Evolutionary conservation across 2,329 filamentous ascomycete species (phyloP), one percentile per base, ranked within the genome.

Genomic region (Xylaria arbuscula): DNA sequence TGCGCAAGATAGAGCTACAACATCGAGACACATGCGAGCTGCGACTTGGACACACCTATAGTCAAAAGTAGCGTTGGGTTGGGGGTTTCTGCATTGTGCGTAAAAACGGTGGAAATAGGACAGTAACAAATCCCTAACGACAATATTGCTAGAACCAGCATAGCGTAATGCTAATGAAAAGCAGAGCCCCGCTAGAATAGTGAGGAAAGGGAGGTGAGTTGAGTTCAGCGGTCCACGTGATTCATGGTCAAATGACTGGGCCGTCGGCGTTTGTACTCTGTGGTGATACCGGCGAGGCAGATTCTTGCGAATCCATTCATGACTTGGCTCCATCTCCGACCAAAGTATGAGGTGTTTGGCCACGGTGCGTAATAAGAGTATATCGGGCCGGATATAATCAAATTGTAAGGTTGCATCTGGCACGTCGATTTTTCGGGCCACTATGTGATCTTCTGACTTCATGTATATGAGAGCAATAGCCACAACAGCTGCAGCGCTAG

Each of bases 261-360:
- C 81, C 81, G 53, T 84, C 15, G 97, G 84, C 28, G 61, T 38
- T 60, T 85, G 86, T 67, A 88, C 86, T 51, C 89, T 85, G 13
- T 83, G 76, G 59, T 87, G 89, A 76, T 96, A 97, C 36, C 89
- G 86, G 8, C 79, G 75, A 0, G 95, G 95, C 1, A 98, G 83
- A 70, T 90, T 94, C 40, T 84, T 83, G 62, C 89, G 83, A 59
- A 98, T 88, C 94, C 95, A 99, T 19, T 86, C 83, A 70, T 90
- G 85, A 1, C 85, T 89, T 0, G 93, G 90, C 67, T 90, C 84
- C 60, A 99, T 96, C 67, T 88, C 85, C 70, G 92, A 92, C 96
- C 96, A 99, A 82, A 98, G 89, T 72, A 99, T 97, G 47, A 99
- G 79, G 77, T 98, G 93, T 77, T 92, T 93, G 11, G 96, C 92